These are phyloP conservation scores for Entrophospora sp. DNA, from an alignment of 192 early-diverging fungal species.

Conservation along the genomic window DNA sequence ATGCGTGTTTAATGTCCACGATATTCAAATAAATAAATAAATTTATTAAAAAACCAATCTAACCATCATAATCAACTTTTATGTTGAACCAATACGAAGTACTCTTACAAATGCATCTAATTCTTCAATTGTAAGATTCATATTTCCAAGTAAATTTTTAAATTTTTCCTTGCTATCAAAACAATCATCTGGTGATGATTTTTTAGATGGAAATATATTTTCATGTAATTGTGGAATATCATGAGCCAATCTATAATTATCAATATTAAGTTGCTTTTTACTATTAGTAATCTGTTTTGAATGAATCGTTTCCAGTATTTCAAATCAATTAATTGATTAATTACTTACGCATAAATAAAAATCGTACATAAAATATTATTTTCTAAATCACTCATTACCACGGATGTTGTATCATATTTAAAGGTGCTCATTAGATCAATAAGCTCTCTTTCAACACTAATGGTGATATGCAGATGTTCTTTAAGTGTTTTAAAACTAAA, in stretches of 20 bases:
- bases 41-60: too few species aligned
- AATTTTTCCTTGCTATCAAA: constrained; percentile 3
- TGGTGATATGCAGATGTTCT: constrained; percentile 18
- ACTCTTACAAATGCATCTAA: constrained; percentile 34
- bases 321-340: neutral
- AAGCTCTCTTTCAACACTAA: constrained; percentile 28
- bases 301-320: too few species aligned
- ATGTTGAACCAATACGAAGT: constrained; percentile 22
- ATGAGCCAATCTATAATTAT: constrained; percentile 1
- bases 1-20: too few species aligned
- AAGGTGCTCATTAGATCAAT: constrained; percentile 29
- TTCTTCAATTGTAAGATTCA: constrained; percentile 29
- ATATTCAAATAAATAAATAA: too few species aligned
- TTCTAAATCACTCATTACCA: constrained; percentile 23
- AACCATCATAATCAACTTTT: too few species aligned
- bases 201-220: constrained; percentile 9
- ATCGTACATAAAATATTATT: constrained; percentile 32
- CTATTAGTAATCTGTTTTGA: too few species aligned
- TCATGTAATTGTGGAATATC: constrained; percentile 1
- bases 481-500: constrained; percentile 24
- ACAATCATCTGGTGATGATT: neutral
- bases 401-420: constrained; percentile 24
- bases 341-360: constrained; percentile 26
- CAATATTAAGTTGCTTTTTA: neutral
- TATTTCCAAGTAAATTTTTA: constrained; percentile 24